These are phyloP conservation scores for Beauveria sp. DNA, from an alignment of 2,329 filamentous ascomycete genomes.

Conservation along the genomic window DNA sequence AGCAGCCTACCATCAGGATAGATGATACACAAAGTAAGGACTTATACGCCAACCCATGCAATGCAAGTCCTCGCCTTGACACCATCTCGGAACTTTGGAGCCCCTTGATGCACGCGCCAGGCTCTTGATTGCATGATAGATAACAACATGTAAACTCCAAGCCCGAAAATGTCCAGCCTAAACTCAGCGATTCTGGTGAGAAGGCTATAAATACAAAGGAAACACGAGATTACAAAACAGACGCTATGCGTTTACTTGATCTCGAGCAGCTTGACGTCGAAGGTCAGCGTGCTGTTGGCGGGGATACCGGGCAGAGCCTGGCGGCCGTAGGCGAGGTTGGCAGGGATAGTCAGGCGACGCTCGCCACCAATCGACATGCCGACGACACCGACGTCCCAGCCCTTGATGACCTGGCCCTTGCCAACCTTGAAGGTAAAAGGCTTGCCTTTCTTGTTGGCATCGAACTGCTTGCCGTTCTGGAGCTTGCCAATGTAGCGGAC, in stretches of 20 bases:
- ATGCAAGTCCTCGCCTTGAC: constrained; percentile 41
- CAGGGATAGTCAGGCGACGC: constrained; percentile 83
- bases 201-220: constrained; percentile 15
- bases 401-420: constrained; percentile 93
- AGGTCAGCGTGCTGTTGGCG: constrained; percentile 80
- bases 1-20: constrained; percentile 12
- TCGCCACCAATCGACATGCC: constrained; percentile 94
- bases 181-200: background rate
- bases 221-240: constrained; percentile 3
- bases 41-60: constrained; percentile 40
- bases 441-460: constrained; percentile 98
- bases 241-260: constrained; percentile 57
- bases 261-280: constrained; percentile 81
- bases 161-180: constrained; percentile 13
- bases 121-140: constrained; percentile 34
- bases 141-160: constrained; percentile 22
- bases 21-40: constrained; percentile 20
- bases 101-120: constrained; percentile 29
- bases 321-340: constrained; percentile 82
- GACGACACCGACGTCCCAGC: constrained; percentile 89
- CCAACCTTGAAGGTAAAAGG: constrained; percentile 95
- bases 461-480: constrained; percentile 88
- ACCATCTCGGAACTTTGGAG: constrained; percentile 15
- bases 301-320: constrained; percentile 79
- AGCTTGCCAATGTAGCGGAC: constrained; percentile 99